phyloP scores from a whole-genome alignment of 352 stramenopile genomes.

The Pythium insidiosum region DNA sequence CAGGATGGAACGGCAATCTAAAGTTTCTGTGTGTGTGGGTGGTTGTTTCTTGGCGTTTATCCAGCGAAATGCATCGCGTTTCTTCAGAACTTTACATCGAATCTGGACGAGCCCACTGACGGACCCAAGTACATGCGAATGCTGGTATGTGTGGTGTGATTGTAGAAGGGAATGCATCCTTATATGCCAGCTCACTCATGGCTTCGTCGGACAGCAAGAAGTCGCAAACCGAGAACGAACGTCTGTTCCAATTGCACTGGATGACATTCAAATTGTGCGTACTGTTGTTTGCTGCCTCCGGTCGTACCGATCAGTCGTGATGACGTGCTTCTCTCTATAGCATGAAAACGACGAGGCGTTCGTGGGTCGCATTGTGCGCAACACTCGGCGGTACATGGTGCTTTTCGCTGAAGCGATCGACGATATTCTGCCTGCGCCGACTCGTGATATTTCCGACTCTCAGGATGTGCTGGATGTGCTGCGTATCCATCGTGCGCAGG shows the following conservation, averaged over 20 bases:
- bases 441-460: slow-evolving; percentile 65
- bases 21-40: too few species aligned
- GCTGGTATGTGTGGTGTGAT: slow-evolving; percentile 59
- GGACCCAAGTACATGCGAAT: slow-evolving; percentile 76
- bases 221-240: slow-evolving; percentile 81
- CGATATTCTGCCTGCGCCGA: slow-evolving; percentile 76
- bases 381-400: slow-evolving; percentile 84
- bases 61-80: slow-evolving; percentile 77
- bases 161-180: too few species aligned
- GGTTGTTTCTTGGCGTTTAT: too few species aligned
- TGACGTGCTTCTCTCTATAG: slow-evolving; percentile 15
- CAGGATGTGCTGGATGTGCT: slow-evolving; percentile 84
- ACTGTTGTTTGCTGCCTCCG: neutral
- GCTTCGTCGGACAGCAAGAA: slow-evolving; percentile 54
- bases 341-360: slow-evolving; percentile 80
- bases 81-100: slow-evolving; percentile 64
- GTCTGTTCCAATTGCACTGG: slow-evolving; percentile 67
- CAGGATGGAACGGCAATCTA: too few species aligned
- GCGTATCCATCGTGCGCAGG: slow-evolving; percentile 64
- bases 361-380: slow-evolving; percentile 75
- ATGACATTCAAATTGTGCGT: slow-evolving; percentile 76
- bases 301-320: neutral
- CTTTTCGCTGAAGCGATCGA: slow-evolving; percentile 87
- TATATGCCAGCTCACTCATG: too few species aligned
- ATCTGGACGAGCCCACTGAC: slow-evolving; percentile 49